Percentiles rank a stretch among this genome's conserved stretches.
Conservation (phyloP, 225 moss, liverwort and hornwort genomes). For the Asterella californica region DNA sequence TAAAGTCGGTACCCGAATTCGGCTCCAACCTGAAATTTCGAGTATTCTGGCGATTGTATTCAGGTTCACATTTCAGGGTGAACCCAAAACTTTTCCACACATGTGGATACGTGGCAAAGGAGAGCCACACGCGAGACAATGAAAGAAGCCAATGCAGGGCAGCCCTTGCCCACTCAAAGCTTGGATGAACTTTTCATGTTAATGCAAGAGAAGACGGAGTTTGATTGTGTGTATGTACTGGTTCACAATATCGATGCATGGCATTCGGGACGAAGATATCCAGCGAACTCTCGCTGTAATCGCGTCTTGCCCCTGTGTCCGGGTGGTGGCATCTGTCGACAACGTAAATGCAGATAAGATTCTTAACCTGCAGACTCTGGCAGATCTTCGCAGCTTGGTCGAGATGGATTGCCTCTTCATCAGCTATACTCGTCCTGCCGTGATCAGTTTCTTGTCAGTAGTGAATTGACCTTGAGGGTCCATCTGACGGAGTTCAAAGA, state of each 20-base stretch:
- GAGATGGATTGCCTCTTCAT: slow-evolving; percentile 61
- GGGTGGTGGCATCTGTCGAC: slow-evolving; percentile 86
- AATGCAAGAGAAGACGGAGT: slow-evolving; percentile 46
- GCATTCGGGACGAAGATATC: slow-evolving; percentile 72
- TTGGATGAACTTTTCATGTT: slow-evolving; percentile 74
- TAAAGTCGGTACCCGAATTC: too few relatives aligned
- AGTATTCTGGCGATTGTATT: too few relatives aligned
- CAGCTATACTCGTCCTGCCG: slow-evolving; percentile 80
- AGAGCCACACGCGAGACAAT: too few relatives aligned
- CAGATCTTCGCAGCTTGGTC: neutral
- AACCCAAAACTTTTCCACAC: too few relatives aligned
- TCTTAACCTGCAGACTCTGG: neutral
- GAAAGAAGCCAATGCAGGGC: slow-evolving; percentile 29
- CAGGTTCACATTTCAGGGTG: too few relatives aligned
- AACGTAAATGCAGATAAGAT: slow-evolving; percentile 64
- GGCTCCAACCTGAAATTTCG: too few relatives aligned
- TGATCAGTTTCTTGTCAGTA: slow-evolving; percentile 88
- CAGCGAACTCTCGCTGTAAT: slow-evolving; percentile 71
- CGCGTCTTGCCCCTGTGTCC: slow-evolving; percentile 71
- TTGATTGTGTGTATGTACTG: slow-evolving; percentile 57
- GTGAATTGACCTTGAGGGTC: slow-evolving; percentile 84
- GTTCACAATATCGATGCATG: slow-evolving; percentile 89
- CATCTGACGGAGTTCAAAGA: slow-evolving; percentile 91
- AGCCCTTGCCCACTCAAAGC: slow-evolving; percentile 57
- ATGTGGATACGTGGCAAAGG: too few relatives aligned